Conservation (phyloP, 192 early-diverging fungal genomes). For the Phycomyces nitens region DNA sequence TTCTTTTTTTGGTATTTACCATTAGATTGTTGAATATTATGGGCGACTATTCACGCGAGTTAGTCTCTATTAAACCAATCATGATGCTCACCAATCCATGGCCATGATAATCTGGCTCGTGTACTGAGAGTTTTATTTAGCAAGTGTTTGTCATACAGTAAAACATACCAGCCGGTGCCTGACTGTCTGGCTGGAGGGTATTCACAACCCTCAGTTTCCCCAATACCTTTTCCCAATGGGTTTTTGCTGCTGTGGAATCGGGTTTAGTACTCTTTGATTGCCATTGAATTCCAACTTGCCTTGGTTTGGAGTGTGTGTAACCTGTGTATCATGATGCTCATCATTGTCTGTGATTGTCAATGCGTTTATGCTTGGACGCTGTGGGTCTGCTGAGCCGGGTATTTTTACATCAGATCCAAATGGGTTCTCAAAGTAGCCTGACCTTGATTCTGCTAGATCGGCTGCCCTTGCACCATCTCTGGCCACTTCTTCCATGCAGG, state of each 20-base stretch:
- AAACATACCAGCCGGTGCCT: constrained; percentile 33
- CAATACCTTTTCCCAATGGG: constrained; percentile 22
- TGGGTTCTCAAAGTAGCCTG: constrained; percentile 33
- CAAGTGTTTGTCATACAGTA: too few species aligned
- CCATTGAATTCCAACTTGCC: too few species aligned
- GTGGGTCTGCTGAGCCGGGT: not conserved
- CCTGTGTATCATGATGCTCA: too few species aligned
- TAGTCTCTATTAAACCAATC: too few species aligned
- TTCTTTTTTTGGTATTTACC: too few species aligned
- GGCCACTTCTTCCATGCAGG: constrained; percentile 25
- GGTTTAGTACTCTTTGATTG: too few species aligned
- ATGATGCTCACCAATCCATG: constrained; percentile 23
- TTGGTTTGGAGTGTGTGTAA: too few species aligned
- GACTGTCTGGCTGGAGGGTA: constrained; percentile 1
- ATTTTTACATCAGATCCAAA: constrained; percentile 22
- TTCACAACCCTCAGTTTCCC: constrained; percentile 22
- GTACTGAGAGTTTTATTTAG: too few species aligned
- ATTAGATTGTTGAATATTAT: constrained; percentile 31
- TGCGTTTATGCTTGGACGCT: not conserved
- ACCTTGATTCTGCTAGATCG: constrained; percentile 10
- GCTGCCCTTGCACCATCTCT: constrained; percentile 9
- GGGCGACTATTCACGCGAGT: constrained; percentile 30
- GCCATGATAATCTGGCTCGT: constrained; percentile 29
- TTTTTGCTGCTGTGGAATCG: constrained; percentile 3
- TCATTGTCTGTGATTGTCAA: too few species aligned